Evolutionary conservation across 106 monocot genomes (phyloP).

Genomic region (Alisma plantagoaquatica): DNA sequence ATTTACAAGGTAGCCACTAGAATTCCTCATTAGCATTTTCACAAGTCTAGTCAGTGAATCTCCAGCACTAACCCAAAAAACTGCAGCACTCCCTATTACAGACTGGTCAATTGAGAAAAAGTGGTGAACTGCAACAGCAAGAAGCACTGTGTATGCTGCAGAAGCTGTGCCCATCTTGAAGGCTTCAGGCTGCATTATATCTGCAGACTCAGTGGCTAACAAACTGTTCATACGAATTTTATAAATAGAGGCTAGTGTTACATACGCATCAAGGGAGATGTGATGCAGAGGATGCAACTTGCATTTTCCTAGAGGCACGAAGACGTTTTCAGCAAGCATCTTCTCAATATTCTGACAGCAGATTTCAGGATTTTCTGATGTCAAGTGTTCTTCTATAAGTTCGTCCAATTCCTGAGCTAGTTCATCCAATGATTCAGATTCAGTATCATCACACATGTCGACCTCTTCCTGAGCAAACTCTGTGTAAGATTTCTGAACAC

Average conservation of each 20-base stretch:
- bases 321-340: slow-evolving; percentile 27
- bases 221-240: slow-evolving; percentile 13
- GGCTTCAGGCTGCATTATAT: neutral
- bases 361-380: slow-evolving; percentile 28
- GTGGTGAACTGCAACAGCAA: slow-evolving; percentile 44
- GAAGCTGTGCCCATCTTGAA: slow-evolving; percentile 40
- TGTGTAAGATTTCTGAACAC: too few relatives aligned
- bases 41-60: slow-evolving; percentile 41
- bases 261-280: slow-evolving; percentile 53
- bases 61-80: slow-evolving; percentile 53
- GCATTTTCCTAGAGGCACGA: slow-evolving; percentile 11
- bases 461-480: too few relatives aligned
- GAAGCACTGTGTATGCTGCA: slow-evolving; percentile 53
- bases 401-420: slow-evolving; percentile 39
- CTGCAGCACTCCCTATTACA: slow-evolving; percentile 31
- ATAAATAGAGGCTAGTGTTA: slow-evolving; percentile 57
- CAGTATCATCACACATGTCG: too few relatives aligned
- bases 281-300: slow-evolving; percentile 66
- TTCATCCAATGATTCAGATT: slow-evolving; percentile 8
- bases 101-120: slow-evolving; percentile 55
- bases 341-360: slow-evolving; percentile 54
- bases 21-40: slow-evolving; percentile 3
- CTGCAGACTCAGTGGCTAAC: neutral
- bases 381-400: slow-evolving; percentile 46
- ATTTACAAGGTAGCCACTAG: neutral